Conservation (phyloP, 148 eudicot species). For the Rhododendron vialii region DNA sequence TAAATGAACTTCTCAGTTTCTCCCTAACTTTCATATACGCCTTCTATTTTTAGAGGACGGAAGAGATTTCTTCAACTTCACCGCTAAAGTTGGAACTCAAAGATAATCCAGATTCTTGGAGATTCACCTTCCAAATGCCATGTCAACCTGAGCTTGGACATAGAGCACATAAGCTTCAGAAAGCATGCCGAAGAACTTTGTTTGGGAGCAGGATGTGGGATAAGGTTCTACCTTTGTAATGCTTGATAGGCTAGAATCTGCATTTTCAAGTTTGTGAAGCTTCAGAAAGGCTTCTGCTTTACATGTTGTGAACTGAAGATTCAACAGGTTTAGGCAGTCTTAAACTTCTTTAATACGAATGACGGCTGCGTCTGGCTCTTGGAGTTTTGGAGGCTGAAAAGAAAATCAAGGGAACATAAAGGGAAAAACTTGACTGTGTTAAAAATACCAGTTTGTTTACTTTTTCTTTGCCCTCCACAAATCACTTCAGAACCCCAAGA, state of each 20-base stretch:
- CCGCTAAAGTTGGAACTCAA: neutral
- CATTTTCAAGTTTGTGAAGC: conserved; percentile 39
- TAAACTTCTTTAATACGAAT: neutral
- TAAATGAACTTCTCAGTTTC: neutral
- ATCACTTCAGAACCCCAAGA: neutral
- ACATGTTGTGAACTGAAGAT: conserved; percentile 37
- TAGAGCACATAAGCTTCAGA: conserved; percentile 32
- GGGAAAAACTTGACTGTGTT: neutral
- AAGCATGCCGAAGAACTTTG: conserved; percentile 32
- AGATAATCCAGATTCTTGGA: neutral
- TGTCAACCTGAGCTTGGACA: conserved; percentile 30
- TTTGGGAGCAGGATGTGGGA: conserved; percentile 26
- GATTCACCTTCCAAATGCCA: conserved; percentile 46
- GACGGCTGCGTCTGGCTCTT: neutral
- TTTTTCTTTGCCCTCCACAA: neutral
- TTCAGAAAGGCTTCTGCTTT: conserved; percentile 54
- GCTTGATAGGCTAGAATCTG: conserved; percentile 24
- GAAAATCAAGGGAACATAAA: neutral
- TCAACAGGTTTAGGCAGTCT: neutral
- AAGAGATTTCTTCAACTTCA: neutral
- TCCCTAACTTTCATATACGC: neutral
- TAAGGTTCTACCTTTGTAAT: conserved; percentile 28
- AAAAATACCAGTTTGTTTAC: neutral
- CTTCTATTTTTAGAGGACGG: neutral
- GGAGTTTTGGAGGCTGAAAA: neutral